phyloP scores from a whole-genome alignment of 140 eudicot species.

The Ambrosia hybrid region DNA sequence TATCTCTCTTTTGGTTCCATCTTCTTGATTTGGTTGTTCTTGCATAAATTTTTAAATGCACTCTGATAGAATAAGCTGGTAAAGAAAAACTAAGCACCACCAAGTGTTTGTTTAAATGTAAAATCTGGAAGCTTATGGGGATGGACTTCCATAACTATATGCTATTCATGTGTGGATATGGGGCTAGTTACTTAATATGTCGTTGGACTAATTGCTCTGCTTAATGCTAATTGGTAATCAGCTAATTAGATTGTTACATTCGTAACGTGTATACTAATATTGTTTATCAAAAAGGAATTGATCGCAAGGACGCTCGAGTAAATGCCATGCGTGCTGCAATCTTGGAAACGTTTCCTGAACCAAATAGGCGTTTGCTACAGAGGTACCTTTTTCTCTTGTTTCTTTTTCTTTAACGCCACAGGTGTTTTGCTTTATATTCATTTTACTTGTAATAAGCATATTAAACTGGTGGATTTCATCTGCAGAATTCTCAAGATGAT shows the following conservation, averaged over 20 bases:
- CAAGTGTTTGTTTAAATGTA: too few relatives aligned
- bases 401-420: background rate
- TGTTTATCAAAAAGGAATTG: slow-evolving; percentile 56
- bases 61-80: too few relatives aligned
- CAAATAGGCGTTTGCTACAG: slow-evolving; percentile 85
- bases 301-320: slow-evolving; percentile 78
- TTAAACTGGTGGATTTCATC: slow-evolving; percentile 20
- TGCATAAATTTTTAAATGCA: too few relatives aligned
- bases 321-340: slow-evolving; percentile 81
- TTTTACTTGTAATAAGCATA: background rate
- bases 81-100: too few relatives aligned
- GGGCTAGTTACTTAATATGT: too few relatives aligned
- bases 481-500: slow-evolving; percentile 87
- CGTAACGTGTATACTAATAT: slow-evolving; percentile 15
- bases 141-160: too few relatives aligned
- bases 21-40: too few relatives aligned
- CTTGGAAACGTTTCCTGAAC: slow-evolving; percentile 89
- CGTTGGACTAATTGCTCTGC: background rate
- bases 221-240: background rate
- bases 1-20: background rate
- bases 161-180: too few relatives aligned
- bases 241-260: background rate
- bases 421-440: background rate
- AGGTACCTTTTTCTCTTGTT: slow-evolving; percentile 34
- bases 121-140: too few relatives aligned